Evolutionary conservation across 2,329 filamentous ascomycete species (phyloP), one percentile per base, ranked within the genome.

Genomic region (Fusarium musae): DNA sequence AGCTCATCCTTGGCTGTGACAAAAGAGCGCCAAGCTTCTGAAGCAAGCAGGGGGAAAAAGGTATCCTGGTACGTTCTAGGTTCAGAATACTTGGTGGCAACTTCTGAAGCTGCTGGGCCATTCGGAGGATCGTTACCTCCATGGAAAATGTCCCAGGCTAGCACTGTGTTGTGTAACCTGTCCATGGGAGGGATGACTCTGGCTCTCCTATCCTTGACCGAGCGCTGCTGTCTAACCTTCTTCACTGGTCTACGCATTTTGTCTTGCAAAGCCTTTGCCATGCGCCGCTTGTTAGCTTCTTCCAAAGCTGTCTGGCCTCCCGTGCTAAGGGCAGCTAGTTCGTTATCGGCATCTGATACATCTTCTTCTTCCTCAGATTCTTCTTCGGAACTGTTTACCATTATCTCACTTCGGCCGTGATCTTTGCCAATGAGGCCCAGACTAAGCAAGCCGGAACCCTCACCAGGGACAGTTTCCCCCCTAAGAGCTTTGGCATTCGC

Each of bases 1-100:
- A 92, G 90, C 81, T 99, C 96, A 78, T 98, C 94, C 80, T 95
- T 95, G 26, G 93, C 90, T 56, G 94, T 95, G 57, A 97, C 92
- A 80, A 99, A 96, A 9, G 93, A 93, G 79, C 97, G 93, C 96
- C 96, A 99, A 36, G 96, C 96, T 85, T 99, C 96, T 32, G 97
- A 92, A 36, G 96, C 91, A 39, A 99, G 87, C 28, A 99, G 86
- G 10, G 96, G 95, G 74, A 97, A 92, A 82, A 99, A 99, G 0
- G 95, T 97, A 66, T 90, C 87, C 80, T 97, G 93, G 80, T 99
- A 99, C 56, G 93, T 91, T 47, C 85, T 84, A 1, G 95, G 93
- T 75, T 94, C 91, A 34, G 86, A 82, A 82, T 97, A 99, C 2
- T 90, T 90, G 69, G 93, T 92, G 9, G 92, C 91, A 16, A 99